These are phyloP conservation scores for Botrytis deweyae DNA, from an alignment of 2,329 filamentous ascomycete genomes.

Conservation along the genomic window DNA sequence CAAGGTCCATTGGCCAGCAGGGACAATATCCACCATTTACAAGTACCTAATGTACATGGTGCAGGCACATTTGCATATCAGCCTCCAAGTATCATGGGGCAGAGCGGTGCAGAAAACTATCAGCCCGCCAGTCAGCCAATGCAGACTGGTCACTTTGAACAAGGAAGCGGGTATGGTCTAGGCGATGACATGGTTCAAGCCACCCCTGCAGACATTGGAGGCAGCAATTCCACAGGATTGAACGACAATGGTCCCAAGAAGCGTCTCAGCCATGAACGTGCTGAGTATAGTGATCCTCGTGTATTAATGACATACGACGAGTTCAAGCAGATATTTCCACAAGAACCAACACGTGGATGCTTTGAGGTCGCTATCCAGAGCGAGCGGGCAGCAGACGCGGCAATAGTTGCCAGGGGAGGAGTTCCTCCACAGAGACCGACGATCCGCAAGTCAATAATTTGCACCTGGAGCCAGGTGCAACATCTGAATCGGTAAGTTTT, in stretches of 20 bases:
- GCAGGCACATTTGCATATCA: too few species aligned
- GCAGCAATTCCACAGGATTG: accelerated
- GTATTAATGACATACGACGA: not conserved
- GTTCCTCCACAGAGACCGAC: not conserved
- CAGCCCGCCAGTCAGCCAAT: not conserved
- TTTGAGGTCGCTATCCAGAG: not conserved
- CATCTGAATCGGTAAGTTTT: not conserved
- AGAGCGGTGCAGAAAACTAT: accelerated
- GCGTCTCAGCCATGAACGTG: not conserved
- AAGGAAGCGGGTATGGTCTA: not conserved
- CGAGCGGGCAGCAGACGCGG: not conserved
- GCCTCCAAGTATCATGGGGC: accelerated
- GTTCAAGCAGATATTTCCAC: not conserved
- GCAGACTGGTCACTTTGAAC: not conserved
- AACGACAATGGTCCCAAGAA: not conserved
- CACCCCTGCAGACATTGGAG: not conserved
- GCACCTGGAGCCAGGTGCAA: not conserved
- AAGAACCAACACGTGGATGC: not conserved
- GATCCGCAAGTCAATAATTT: not conserved
- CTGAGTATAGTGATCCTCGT: not conserved
- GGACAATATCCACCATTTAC: not conserved
- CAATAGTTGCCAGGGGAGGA: not conserved
- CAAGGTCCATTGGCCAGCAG: not conserved
- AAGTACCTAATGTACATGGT: not conserved
- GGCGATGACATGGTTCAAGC: not conserved